These are phyloP conservation scores for Trichosporon sp. DNA, from an alignment of 1,284 basidiomycete species.

Conservation along the genomic window DNA sequence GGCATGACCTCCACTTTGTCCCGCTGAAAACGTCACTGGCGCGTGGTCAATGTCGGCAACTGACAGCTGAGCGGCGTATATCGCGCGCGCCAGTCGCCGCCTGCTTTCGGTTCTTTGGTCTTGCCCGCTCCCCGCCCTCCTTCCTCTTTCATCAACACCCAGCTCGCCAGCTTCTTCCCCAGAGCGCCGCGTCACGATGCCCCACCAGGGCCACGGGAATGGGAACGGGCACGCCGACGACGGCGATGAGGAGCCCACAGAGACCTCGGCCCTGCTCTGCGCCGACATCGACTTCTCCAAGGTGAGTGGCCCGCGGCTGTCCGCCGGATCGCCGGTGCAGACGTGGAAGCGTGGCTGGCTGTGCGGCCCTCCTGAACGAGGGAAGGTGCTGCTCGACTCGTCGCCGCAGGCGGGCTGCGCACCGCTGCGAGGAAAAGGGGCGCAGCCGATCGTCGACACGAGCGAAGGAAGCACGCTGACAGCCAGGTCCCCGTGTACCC, in stretches of 20 bases:
- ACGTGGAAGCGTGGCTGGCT: no score
- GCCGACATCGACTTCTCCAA: slow-evolving; percentile 12
- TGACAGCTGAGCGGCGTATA: not conserved
- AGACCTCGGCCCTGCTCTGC: slow-evolving; percentile 35
- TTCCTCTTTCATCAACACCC: not conserved
- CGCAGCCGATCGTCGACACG: not conserved
- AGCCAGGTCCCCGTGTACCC: slow-evolving; percentile 40
- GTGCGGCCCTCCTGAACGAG: no score
- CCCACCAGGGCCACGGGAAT: not conserved
- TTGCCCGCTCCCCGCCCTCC: not conserved
- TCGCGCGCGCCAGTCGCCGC: not conserved
- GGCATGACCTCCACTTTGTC: not conserved
- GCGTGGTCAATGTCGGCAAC: not conserved
- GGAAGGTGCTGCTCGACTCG: no score
- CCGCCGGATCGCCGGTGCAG: not conserved
- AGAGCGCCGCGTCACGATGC: not conserved
- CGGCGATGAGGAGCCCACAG: slow-evolving; percentile 7
- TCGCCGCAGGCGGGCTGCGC: not conserved
- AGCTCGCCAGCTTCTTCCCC: no score
- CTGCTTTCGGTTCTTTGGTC: not conserved
- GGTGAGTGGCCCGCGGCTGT: not conserved
- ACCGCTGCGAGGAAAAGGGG: not conserved
- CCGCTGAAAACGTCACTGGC: not conserved
- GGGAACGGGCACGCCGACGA: not conserved
- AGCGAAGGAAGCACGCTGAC: slow-evolving; percentile 3